Percentiles rank a stretch among this genome's conserved stretches.
These are phyloP conservation scores for Globisporangium nunn DNA, from an alignment of 352 stramenopile genomes.

Conservation along the genomic window DNA sequence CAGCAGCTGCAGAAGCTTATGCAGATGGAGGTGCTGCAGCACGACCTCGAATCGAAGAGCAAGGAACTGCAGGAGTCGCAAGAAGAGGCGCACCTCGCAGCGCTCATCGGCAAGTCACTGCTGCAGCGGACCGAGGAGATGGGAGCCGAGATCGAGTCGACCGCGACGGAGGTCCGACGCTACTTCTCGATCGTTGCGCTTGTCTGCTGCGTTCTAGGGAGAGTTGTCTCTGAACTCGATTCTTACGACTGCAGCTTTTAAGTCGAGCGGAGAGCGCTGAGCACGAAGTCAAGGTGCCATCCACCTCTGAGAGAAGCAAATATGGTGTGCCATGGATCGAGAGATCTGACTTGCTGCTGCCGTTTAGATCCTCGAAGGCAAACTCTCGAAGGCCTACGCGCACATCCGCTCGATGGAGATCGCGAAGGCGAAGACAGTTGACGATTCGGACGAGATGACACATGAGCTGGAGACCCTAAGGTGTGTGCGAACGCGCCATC, in stretches of 20 bases:
- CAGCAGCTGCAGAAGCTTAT: conserved; percentile 29
- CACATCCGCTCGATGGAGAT: conserved; percentile 37
- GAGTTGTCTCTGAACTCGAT: not conserved
- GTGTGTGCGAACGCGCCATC: not conserved
- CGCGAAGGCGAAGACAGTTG: conserved; percentile 21
- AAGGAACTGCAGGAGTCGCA: conserved; percentile 41
- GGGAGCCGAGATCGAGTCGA: conserved; percentile 29
- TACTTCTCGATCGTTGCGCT: no score
- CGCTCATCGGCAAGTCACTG: conserved; percentile 40
- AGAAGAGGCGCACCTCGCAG: conserved; percentile 39
- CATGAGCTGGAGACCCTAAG: conserved; percentile 23
- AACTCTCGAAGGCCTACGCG: conserved; percentile 20
- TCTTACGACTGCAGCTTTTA: conserved; percentile 15
- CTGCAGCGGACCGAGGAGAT: conserved; percentile 44
- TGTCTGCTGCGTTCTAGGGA: not conserved
- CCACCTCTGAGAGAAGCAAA: not conserved
- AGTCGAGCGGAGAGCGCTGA: conserved; percentile 35
- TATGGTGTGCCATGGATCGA: no score
- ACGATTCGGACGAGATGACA: conserved; percentile 26
- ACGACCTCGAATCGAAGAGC: conserved; percentile 39
- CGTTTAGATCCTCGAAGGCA: conserved; percentile 21
- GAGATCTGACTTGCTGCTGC: conserved; percentile 1
- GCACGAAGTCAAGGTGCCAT: conserved; percentile 23
- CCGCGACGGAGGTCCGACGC: conserved; percentile 7
- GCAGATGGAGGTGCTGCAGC: conserved; percentile 36